Conservation (phyloP, 352 stramenopile genomes). For the Phytopythium cucurbitacearum region DNA sequence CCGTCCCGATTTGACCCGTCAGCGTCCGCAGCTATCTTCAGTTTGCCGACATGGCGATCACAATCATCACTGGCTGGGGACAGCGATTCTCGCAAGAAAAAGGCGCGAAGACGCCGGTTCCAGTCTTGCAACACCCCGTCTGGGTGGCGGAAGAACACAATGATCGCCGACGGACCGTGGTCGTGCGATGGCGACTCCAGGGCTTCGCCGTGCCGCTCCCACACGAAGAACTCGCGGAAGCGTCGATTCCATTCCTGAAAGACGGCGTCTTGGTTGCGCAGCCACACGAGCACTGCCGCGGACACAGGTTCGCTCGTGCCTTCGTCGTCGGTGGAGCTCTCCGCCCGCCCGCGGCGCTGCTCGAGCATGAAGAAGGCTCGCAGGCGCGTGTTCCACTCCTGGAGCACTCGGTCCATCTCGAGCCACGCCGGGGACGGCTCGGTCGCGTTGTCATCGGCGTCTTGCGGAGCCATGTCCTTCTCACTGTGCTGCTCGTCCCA, state of each 20-base stretch:
- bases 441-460: neutral
- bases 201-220: neutral
- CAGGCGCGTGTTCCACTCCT: slow-evolving; percentile 1
- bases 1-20: neutral
- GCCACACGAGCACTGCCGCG: neutral
- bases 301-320: neutral
- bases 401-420: slow-evolving; percentile 3
- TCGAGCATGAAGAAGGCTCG: slow-evolving; percentile 4
- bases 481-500: neutral
- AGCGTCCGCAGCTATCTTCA: neutral
- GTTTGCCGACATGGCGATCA: too few species aligned
- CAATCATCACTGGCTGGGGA: neutral
- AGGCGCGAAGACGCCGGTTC: neutral
- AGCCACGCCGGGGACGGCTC: neutral
- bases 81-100: neutral
- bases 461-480: too few species aligned
- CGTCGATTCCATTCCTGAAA: slow-evolving; percentile 3
- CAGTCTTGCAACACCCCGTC: slow-evolving; percentile 1
- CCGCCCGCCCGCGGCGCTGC: neutral
- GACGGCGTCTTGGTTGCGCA: slow-evolving; percentile 3
- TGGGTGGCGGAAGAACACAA: slow-evolving; percentile 1
- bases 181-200: neutral
- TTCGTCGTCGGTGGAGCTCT: neutral
- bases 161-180: neutral
- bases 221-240: slow-evolving; percentile 4